Base-by-base conservation (phyloP, 2,329 filamentous ascomycete genomes). In the Nannizziopsis barbatae region DNA sequence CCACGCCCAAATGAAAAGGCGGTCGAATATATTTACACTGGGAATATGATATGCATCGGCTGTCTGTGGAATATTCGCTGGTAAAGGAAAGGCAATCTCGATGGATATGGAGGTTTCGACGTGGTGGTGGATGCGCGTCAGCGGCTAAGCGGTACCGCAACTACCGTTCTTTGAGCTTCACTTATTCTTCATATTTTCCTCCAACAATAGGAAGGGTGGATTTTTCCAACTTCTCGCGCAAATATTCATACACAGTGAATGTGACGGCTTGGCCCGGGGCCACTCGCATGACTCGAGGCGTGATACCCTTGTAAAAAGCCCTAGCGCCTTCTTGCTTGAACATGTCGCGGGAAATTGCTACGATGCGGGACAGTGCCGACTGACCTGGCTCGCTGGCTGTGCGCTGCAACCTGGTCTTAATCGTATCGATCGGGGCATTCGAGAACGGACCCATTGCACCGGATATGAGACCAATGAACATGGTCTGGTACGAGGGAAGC, bases 271-370 rank as follows among this genome's bases (percentile, higher is more conserved):
- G 92, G 41, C 92, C 92, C 6, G 92, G 92, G 20, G 92, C 92
- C 47, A 98, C 92, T 62, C 92, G 81, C 88, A 96, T 96, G 58
- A 98, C 85, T 59, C 92, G 80, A 5, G 92, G 92, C 41, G 92
- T 98, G 69, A 98, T 98, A 60, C 92, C 92, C 77, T 96, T 96
- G 75, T 95, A 98, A 71, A 98, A 98, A 42, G 92, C 92, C 60
- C 87, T 82, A 57, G 90, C 75, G 32, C 92, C 92, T 71, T 98
- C 92, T 71, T 94, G 86, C 81, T 80, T 85, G 72, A 89, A 89
- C 86, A 90, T 92, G 55, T 89, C 84, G 49, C 70, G 75, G 45
- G 86, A 81, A 58, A 98, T 98, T 36, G 70, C 65, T 27, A 77
- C 74, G 58, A 98, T 95, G 52, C 92, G 75, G 50, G 78, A 76